phyloP scores from a whole-genome alignment of 164 flowering plant species.

The Akebia trifoliata region DNA sequence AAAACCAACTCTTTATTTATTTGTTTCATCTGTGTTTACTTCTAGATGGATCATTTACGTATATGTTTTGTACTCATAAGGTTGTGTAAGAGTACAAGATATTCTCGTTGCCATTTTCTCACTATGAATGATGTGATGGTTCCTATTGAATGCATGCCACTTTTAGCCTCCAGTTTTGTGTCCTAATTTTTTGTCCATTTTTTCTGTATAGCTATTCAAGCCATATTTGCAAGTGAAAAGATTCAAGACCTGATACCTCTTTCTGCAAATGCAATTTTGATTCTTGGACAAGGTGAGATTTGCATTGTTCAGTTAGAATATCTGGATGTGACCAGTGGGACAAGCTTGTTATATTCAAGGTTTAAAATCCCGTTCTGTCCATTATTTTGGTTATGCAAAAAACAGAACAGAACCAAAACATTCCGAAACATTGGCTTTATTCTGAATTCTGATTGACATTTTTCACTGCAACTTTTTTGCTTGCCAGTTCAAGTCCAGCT shows the following conservation, averaged over 20 bases:
- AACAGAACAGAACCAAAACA: too few relatives aligned
- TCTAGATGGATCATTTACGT: constrained; percentile 7
- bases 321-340: background rate
- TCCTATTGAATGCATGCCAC: background rate
- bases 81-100: background rate
- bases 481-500: too few relatives aligned
- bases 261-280: constrained; percentile 45
- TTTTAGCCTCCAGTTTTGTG: background rate
- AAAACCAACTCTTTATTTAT: background rate
- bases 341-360: too few relatives aligned
- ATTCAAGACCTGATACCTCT: constrained; percentile 54
- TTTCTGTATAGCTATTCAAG: constrained; percentile 40
- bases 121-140: background rate
- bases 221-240: constrained; percentile 72
- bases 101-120: background rate
- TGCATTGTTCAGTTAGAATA: background rate
- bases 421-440: too few relatives aligned
- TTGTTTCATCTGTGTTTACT: constrained; percentile 6
- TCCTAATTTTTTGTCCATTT: constrained; percentile 5
- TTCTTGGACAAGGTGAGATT: constrained; percentile 79
- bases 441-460: too few relatives aligned
- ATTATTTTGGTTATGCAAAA: too few relatives aligned
- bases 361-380: too few relatives aligned
- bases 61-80: background rate
- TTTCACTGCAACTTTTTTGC: too few relatives aligned